A percentile compares a stretch with the other conserved stretches of the same genome.
phyloP scores from a whole-genome alignment of 1,284 basidiomycete genomes.

The Malassezia caprae region DNA sequence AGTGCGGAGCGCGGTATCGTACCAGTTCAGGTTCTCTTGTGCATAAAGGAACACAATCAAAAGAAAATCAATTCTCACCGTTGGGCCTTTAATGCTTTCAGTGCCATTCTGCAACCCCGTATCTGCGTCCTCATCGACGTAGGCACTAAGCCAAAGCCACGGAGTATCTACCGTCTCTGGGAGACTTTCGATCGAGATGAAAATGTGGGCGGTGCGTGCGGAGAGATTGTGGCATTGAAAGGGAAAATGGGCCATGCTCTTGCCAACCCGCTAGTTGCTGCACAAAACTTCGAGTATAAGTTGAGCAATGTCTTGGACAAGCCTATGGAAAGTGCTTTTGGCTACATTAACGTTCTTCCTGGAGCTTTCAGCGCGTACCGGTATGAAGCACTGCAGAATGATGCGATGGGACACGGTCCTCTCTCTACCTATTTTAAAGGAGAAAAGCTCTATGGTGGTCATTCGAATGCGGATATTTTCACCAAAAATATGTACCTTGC shows the following conservation, averaged over 20 bases:
- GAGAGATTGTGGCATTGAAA: conserved; percentile 51
- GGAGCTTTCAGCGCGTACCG: conserved; percentile 52
- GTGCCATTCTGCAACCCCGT: conserved; percentile 60
- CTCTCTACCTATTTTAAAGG: conserved; percentile 94
- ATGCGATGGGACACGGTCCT: conserved; percentile 73
- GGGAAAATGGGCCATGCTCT: conserved; percentile 63
- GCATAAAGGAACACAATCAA: conserved; percentile 45
- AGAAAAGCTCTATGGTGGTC: conserved; percentile 67
- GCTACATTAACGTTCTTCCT: conserved; percentile 42
- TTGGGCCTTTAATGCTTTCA: conserved; percentile 48
- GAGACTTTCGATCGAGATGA: conserved; percentile 69
- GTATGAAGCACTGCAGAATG: conserved; percentile 81
- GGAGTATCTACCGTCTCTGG: conserved; percentile 85
- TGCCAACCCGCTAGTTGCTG: conserved; percentile 70
- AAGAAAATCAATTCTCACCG: conserved; percentile 75
- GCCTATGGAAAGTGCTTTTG: conserved; percentile 44
- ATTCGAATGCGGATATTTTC: conserved; percentile 80
- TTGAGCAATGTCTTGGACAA: conserved; percentile 46
- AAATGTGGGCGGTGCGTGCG: conserved; percentile 84
- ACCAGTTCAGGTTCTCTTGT: conserved; percentile 50
- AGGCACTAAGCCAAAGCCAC: conserved; percentile 67
- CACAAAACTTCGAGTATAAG: conserved; percentile 93
- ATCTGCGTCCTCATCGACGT: conserved; percentile 84
- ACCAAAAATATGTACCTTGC: conserved; percentile 57
- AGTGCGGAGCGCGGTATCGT: conserved; percentile 74